A percentile compares a stretch with the other conserved stretches of the same genome.
These are phyloP conservation scores for Fagopyrum tataricum DNA, from an alignment of 148 eudicot genomes.

Conservation along the genomic window DNA sequence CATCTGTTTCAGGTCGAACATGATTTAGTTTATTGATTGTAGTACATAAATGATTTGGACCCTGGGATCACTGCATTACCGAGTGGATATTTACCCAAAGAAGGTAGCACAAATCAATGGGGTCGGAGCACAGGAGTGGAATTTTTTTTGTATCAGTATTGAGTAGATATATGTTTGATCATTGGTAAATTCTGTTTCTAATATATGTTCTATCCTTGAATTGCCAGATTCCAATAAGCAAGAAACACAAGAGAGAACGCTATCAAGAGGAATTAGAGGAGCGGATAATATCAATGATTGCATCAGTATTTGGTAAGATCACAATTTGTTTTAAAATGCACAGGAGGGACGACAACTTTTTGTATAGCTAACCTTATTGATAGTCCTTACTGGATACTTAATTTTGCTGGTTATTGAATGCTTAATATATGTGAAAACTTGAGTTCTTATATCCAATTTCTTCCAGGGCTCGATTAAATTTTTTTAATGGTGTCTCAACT, in stretches of 20 bases:
- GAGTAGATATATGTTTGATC: background rate
- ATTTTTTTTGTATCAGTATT: background rate
- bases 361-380: background rate
- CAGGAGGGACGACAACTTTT: background rate
- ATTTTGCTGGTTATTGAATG: background rate
- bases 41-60: background rate
- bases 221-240: conserved; percentile 65
- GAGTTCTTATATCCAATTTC: background rate
- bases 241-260: conserved; percentile 69
- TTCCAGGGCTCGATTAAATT: background rate
- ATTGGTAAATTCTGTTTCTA: background rate
- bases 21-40: background rate
- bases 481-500: background rate
- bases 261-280: conserved; percentile 85
- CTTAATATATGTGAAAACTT: background rate
- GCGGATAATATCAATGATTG: conserved; percentile 77
- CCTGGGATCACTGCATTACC: background rate
- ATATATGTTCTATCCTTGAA: background rate
- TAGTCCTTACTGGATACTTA: background rate
- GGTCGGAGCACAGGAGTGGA: background rate
- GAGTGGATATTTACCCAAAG: background rate
- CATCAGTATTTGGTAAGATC: conserved; percentile 91
- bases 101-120: background rate
- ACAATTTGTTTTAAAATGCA: background rate
- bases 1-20: background rate